Conservation (phyloP, 139 green algal genomes). For the Chlamydomonas urium region DNA sequence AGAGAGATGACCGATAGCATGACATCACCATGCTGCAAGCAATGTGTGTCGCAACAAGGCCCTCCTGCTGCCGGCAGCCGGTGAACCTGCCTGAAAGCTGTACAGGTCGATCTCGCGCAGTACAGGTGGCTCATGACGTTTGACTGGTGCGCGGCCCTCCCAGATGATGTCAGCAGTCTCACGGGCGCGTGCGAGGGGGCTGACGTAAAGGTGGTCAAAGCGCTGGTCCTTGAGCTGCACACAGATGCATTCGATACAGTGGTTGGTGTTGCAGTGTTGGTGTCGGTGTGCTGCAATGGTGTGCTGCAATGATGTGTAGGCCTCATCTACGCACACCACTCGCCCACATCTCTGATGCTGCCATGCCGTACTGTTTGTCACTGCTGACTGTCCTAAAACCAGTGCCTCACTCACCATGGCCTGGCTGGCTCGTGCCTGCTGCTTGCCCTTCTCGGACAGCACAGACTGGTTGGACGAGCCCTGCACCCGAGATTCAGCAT, state of each 20-base stretch:
- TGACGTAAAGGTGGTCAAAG: constrained; percentile 69
- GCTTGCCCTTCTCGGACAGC: constrained; percentile 77
- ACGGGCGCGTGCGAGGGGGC: constrained; percentile 69
- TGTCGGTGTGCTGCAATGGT: too few relatives aligned
- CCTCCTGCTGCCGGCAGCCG: too few relatives aligned
- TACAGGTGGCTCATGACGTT: not conserved
- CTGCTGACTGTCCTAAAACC: too few relatives aligned
- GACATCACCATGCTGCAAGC: not conserved
- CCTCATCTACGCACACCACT: too few relatives aligned
- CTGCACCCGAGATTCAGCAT: constrained; percentile 85
- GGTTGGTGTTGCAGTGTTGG: too few relatives aligned
- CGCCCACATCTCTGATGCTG: too few relatives aligned
- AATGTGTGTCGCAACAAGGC: not conserved
- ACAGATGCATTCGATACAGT: too few relatives aligned
- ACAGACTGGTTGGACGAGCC: constrained; percentile 82
- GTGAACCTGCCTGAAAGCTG: constrained; percentile 72
- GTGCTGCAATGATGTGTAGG: too few relatives aligned
- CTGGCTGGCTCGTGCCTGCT: constrained; percentile 69
- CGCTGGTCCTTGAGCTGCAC: constrained; percentile 61
- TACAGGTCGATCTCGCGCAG: constrained; percentile 95
- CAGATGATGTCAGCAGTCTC: constrained; percentile 58
- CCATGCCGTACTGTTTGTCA: too few relatives aligned
- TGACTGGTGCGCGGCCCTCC: not conserved
- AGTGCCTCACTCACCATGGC: constrained; percentile 57
- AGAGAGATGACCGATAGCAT: not conserved